Evolutionary conservation across 2,329 filamentous ascomycete genomes (phyloP).

Genomic region (Colletotrichum endophyticum): DNA sequence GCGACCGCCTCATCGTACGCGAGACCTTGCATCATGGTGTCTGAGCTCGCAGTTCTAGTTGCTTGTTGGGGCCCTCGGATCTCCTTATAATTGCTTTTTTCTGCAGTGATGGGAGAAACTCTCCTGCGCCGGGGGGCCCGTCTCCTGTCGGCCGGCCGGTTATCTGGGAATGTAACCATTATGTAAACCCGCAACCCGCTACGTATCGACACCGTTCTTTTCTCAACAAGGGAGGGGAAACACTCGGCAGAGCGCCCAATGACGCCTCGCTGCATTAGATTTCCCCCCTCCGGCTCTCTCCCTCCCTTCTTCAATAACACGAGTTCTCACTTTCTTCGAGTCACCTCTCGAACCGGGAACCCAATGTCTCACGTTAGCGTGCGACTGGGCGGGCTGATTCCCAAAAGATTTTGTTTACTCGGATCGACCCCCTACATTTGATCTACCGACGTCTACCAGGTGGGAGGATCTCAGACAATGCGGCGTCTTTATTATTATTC

Average conservation of each 20-base stretch:
- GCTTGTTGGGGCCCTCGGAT: slow-evolving; percentile 18
- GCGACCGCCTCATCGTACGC: neutral
- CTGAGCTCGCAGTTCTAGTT: neutral
- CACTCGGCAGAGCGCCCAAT: neutral
- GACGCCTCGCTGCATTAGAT: neutral
- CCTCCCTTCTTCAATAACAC: slow-evolving; percentile 19
- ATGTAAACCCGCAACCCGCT: neutral
- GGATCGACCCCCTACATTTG: slow-evolving; percentile 7
- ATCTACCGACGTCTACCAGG: slow-evolving; percentile 8
- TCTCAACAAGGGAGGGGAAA: slow-evolving; percentile 16
- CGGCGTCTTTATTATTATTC: neutral
- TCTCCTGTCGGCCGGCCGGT: neutral
- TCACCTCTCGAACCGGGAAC: neutral
- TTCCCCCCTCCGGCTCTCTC: neutral
- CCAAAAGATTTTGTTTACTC: slow-evolving; percentile 2
- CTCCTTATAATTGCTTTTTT: slow-evolving; percentile 14
- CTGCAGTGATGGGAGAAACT: neutral
- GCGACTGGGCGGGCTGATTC: neutral
- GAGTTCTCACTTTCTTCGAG: slow-evolving; percentile 1
- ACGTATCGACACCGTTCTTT: slow-evolving; percentile 11
- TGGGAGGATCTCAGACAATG: slow-evolving; percentile 8
- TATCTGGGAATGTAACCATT: slow-evolving; percentile 1
- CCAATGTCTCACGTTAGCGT: slow-evolving; percentile 8
- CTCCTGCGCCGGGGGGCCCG: neutral
- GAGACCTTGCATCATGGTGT: slow-evolving; percentile 10